Percentiles rank a stretch among this genome's conserved stretches.
phyloP scores from a whole-genome alignment of 2,329 filamentous ascomycete species.

The Fusarium sp. region DNA sequence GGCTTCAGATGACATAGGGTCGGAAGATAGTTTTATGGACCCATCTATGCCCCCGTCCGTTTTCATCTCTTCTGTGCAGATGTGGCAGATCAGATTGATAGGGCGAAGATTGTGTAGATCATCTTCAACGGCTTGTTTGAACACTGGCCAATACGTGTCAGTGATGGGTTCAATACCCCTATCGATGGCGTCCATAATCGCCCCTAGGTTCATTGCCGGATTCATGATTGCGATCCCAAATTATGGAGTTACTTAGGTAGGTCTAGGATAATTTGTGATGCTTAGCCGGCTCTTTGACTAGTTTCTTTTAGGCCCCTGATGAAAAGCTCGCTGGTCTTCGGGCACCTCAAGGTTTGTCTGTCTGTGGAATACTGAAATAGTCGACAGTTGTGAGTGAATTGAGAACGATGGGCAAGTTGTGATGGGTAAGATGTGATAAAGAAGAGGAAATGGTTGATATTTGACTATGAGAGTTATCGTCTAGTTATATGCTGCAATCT shows the following conservation, averaged over 20 bases:
- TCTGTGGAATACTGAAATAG: background rate
- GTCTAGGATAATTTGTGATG: too few species aligned
- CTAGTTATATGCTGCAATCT: background rate
- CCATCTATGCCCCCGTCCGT: background rate
- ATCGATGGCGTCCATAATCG: background rate
- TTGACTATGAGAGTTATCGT: too few species aligned
- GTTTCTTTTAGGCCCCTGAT: too few species aligned
- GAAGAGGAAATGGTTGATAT: rapidly evolving
- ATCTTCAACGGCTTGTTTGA: background rate
- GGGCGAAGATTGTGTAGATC: background rate
- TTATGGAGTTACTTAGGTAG: too few species aligned
- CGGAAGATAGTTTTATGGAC: background rate
- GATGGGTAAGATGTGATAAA: background rate
- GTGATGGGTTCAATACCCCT: background rate
- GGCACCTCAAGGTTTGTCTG: too few species aligned
- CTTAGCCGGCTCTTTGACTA: too few species aligned
- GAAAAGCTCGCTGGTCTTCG: too few species aligned
- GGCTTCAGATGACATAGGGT: too few species aligned
- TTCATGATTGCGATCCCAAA: background rate
- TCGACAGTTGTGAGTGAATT: background rate
- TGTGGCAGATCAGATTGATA: background rate
- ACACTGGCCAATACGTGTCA: conserved; percentile 8
- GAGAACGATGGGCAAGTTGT: background rate
- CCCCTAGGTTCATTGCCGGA: background rate
- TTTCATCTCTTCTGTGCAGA: background rate